These are phyloP conservation scores for Globisporangium takayamanum DNA, from an alignment of 352 stramenopile genomes.

Conservation along the genomic window DNA sequence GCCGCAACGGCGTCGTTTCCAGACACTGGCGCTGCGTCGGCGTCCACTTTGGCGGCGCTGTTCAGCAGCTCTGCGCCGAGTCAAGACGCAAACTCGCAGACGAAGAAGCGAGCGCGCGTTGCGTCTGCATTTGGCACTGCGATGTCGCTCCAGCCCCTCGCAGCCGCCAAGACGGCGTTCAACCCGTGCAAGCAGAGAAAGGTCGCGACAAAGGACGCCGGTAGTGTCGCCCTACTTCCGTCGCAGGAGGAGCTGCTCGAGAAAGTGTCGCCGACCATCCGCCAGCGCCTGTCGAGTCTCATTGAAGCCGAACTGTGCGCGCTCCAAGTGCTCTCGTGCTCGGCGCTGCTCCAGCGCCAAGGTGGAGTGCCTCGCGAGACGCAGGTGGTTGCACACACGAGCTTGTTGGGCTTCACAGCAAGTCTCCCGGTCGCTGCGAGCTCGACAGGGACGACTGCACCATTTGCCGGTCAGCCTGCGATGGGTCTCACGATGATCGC, in stretches of 20 bases:
- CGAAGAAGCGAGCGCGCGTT: too few species aligned
- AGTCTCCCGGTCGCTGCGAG: conserved; percentile 4
- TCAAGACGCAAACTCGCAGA: not conserved
- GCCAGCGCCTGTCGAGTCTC: conserved; percentile 58
- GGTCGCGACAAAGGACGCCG: conserved; percentile 11
- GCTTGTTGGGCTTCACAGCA: conserved; percentile 14
- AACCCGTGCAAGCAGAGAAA: conserved; percentile 7
- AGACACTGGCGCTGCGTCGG: not conserved
- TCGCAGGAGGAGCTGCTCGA: conserved; percentile 75
- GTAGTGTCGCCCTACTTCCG: conserved; percentile 30
- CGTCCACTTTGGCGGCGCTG: conserved; percentile 3
- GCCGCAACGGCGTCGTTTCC: not conserved
- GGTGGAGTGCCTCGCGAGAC: conserved; percentile 16
- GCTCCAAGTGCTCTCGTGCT: conserved; percentile 76
- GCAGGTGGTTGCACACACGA: conserved; percentile 21
- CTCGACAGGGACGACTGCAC: not conserved
- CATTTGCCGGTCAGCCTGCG: conserved; percentile 14
- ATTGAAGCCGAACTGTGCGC: conserved; percentile 76
- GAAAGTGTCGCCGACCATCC: conserved; percentile 62
- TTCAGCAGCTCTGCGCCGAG: not conserved
- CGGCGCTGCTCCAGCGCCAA: conserved; percentile 51
- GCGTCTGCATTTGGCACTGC: too few species aligned
- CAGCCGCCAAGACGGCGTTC: too few species aligned
- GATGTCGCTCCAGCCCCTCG: too few species aligned
- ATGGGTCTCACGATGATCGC: conserved; percentile 45